Conservation (phyloP, 345 rosid genomes). For the Syzygium aromaticum region DNA sequence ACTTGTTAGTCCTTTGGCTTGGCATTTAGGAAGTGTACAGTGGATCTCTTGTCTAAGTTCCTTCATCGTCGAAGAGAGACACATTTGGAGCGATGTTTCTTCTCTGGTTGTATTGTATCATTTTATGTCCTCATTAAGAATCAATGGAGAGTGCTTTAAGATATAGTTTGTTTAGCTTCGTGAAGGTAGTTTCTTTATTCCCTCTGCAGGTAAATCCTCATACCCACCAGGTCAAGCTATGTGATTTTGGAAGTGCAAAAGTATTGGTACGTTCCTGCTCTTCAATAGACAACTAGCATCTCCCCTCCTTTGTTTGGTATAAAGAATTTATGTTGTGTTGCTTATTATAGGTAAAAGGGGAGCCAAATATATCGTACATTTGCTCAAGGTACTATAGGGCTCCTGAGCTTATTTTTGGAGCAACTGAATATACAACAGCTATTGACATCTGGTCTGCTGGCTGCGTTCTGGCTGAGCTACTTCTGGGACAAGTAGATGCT, state of each 20-base stretch:
- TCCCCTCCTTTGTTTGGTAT: not conserved
- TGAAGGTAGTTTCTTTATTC: not conserved
- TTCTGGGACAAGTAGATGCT: slow-evolving; percentile 8
- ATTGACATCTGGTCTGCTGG: slow-evolving; percentile 25
- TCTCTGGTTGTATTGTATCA: not conserved
- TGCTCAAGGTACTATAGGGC: slow-evolving; percentile 19
- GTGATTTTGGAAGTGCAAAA: slow-evolving; percentile 23
- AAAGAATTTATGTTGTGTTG: not conserved
- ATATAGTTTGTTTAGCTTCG: not conserved
- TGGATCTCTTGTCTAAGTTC: not conserved
- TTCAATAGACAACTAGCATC: not conserved
- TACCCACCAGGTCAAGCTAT: slow-evolving; percentile 18
- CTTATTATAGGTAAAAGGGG: slow-evolving; percentile 14
- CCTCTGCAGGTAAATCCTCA: slow-evolving; percentile 15
- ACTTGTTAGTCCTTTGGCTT: not conserved
- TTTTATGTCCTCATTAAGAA: not conserved
- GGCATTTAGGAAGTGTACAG: not conserved
- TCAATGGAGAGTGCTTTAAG: not conserved
- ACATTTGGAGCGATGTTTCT: not conserved
- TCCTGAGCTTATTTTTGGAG: slow-evolving; percentile 22
- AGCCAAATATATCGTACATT: slow-evolving; percentile 19
- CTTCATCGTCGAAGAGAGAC: not conserved
- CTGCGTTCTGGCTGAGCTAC: slow-evolving; percentile 15
- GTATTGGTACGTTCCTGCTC: slow-evolving; percentile 4
- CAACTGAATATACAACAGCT: slow-evolving; percentile 16